These are phyloP conservation scores for Aspergillus caelatus DNA, from an alignment of 2,329 filamentous ascomycete genomes.

Conservation along the genomic window DNA sequence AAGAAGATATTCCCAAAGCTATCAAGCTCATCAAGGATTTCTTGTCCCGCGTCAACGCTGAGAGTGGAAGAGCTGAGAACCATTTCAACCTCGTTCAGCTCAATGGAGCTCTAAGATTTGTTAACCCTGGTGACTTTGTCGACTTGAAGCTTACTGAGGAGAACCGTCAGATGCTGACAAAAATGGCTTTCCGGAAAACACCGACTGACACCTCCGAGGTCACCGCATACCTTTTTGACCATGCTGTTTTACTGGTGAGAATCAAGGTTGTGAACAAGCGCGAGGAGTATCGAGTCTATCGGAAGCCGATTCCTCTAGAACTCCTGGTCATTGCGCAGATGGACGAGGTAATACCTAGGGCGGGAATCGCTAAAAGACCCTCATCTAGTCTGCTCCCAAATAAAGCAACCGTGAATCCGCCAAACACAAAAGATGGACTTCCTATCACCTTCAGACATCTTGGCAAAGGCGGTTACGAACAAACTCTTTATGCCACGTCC, in stretches of 20 bases:
- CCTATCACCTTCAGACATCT: constrained; percentile 96
- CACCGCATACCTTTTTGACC: constrained; percentile 93
- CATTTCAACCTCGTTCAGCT: constrained; percentile 92
- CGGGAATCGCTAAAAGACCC: constrained; percentile 79
- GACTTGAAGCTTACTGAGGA: constrained; percentile 94
- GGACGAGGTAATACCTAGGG: constrained; percentile 87
- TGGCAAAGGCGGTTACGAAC: constrained; percentile 91
- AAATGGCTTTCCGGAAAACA: constrained; percentile 89
- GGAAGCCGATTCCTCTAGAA: constrained; percentile 92
- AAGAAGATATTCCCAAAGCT: constrained; percentile 88
- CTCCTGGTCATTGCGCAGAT: constrained; percentile 92
- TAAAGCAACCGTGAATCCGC: constrained; percentile 54
- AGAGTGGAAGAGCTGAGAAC: constrained; percentile 96
- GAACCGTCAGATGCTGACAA: constrained; percentile 89
- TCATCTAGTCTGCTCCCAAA: constrained; percentile 79
- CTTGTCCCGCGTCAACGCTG: constrained; percentile 83
- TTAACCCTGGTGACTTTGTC: constrained; percentile 77
- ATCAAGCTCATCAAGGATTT: constrained; percentile 85
- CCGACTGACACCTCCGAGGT: constrained; percentile 87
- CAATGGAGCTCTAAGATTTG: constrained; percentile 89
- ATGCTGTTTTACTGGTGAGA: constrained; percentile 87
- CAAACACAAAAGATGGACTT: constrained; percentile 71
- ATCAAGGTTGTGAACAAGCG: constrained; percentile 90
- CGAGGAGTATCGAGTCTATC: constrained; percentile 93
- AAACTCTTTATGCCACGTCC: constrained; percentile 84